Percentiles rank a stretch among this genome's conserved stretches.
Evolutionary conservation across 805 yeast species (phyloP).

Genomic region (Tetrapisispora fleetii): DNA sequence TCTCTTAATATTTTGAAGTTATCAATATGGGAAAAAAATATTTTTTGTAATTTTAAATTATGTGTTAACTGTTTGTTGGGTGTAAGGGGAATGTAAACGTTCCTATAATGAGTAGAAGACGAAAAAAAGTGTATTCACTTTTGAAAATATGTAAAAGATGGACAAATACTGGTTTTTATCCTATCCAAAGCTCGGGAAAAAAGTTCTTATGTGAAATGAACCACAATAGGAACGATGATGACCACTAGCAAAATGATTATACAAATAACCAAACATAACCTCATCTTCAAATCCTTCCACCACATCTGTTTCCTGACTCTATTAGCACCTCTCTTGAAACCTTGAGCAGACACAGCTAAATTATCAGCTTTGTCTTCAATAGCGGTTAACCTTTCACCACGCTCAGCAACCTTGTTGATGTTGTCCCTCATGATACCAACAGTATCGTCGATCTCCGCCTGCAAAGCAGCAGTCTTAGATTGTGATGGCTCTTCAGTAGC

Average conservation of each 20-base stretch:
- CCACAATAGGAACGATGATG: conserved; percentile 82
- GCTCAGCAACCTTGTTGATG: conserved; percentile 86
- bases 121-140: no score
- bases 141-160: background rate
- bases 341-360: conserved; percentile 81
- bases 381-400: conserved; percentile 83
- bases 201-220: conserved; percentile 51
- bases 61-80: background rate
- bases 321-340: conserved; percentile 92
- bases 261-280: conserved; percentile 73
- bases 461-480: conserved; percentile 67
- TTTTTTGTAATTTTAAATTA: background rate
- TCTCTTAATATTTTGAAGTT: background rate
- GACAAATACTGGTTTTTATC: background rate
- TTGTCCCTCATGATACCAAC: conserved; percentile 98
- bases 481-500: conserved; percentile 21
- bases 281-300: conserved; percentile 96
- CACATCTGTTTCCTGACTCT: conserved; percentile 97
- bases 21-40: no score
- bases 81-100: background rate
- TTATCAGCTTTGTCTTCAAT: conserved; percentile 88
- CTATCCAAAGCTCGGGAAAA: background rate
- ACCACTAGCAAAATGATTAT: conserved; percentile 75
- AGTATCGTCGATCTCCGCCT: conserved; percentile 89
- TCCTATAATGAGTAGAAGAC: no score